Conservation (phyloP, 768 basidiomycete species). For the Boletus barrowsii region DNA sequence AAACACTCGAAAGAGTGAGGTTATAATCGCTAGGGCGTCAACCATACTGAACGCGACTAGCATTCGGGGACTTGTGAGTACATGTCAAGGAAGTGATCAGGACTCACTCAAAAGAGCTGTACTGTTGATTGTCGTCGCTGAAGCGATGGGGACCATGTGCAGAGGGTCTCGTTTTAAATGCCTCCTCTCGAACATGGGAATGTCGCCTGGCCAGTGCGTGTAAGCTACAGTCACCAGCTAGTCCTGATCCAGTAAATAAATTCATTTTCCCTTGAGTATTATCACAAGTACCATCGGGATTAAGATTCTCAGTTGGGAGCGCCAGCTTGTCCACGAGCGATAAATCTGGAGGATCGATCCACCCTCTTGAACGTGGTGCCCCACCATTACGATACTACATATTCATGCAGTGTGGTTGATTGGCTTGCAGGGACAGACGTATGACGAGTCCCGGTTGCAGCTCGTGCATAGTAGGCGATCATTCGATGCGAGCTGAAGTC, state of each 20-base stretch:
- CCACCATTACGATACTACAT: too few relatives aligned
- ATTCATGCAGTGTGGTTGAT: too few relatives aligned
- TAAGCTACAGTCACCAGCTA: background rate
- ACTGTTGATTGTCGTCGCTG: background rate
- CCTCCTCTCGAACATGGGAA: background rate
- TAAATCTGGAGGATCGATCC: too few relatives aligned
- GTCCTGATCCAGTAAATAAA: background rate
- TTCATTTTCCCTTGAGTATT: too few relatives aligned
- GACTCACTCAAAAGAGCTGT: background rate
- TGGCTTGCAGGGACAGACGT: too few relatives aligned
- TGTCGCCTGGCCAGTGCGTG: background rate
- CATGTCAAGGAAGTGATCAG: background rate
- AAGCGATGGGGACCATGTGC: background rate
- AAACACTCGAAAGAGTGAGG: conserved; percentile 13
- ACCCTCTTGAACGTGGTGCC: too few relatives aligned
- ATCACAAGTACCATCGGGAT: too few relatives aligned
- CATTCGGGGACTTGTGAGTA: background rate
- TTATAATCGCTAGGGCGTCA: background rate
- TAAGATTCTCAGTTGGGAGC: too few relatives aligned
- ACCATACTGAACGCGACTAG: conserved; percentile 4
- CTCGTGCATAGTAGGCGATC: too few relatives aligned
- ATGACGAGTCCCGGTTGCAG: too few relatives aligned
- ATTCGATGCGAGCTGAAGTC: too few relatives aligned
- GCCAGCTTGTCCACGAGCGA: too few relatives aligned
- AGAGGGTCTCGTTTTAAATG: background rate